A percentile compares a stretch with the other conserved stretches of the same genome.
phyloP scores from a whole-genome alignment of 306 rosid genomes.

The Arachis hypogaea region DNA sequence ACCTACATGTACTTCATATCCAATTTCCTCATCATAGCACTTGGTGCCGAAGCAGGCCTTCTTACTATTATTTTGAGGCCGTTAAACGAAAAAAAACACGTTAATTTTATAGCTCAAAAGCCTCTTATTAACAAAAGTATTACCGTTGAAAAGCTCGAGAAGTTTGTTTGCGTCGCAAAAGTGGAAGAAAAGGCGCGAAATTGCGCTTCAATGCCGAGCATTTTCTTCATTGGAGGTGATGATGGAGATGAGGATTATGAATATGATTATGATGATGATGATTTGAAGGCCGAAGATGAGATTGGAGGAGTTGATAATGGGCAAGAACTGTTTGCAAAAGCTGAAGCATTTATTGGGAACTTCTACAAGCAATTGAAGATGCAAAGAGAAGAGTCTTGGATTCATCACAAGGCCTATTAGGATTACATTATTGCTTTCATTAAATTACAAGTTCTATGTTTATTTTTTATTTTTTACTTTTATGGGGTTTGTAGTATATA shows the following conservation, averaged over 20 bases:
- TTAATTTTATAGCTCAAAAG: slow-evolving; percentile 14
- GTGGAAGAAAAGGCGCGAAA: slow-evolving; percentile 49
- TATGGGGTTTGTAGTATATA: slow-evolving; percentile 20
- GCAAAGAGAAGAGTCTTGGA: slow-evolving; percentile 88
- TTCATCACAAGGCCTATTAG: slow-evolving; percentile 49
- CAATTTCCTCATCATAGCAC: slow-evolving; percentile 68
- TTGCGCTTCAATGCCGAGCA: slow-evolving; percentile 66
- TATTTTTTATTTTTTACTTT: neutral
- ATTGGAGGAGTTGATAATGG: slow-evolving; percentile 44
- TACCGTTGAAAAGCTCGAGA: slow-evolving; percentile 47
- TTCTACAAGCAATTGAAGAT: slow-evolving; percentile 78
- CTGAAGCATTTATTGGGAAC: slow-evolving; percentile 75
- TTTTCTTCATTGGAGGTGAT: slow-evolving; percentile 58
- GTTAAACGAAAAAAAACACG: slow-evolving; percentile 44
- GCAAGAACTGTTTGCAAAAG: slow-evolving; percentile 69
- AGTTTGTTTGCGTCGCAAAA: slow-evolving; percentile 26
- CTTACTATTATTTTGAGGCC: slow-evolving; percentile 52
- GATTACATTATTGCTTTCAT: slow-evolving; percentile 14
- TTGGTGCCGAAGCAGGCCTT: slow-evolving; percentile 75
- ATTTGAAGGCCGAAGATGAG: slow-evolving; percentile 35
- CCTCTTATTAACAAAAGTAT: slow-evolving; percentile 27
- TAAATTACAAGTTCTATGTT: neutral
- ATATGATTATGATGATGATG: slow-evolving; percentile 31
- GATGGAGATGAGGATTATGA: slow-evolving; percentile 43
- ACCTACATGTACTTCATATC: slow-evolving; percentile 62